Evolutionary conservation across 1,284 basidiomycete genomes (phyloP).

Genomic region (Pascua sp.): DNA sequence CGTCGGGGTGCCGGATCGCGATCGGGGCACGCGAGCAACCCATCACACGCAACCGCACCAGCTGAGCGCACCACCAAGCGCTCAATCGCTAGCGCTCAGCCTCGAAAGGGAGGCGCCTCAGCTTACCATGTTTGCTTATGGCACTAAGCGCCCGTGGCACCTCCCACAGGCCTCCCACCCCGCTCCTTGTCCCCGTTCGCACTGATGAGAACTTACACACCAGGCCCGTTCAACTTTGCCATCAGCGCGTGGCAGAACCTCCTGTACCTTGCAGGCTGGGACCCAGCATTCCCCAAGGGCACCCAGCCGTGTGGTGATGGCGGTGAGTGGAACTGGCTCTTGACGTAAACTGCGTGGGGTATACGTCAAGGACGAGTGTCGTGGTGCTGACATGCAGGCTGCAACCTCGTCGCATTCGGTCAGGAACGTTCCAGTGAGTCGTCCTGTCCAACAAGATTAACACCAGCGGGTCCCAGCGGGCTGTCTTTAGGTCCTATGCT

Average conservation of each 20-base stretch:
- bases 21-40: no score
- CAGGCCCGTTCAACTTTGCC: conserved; percentile 46
- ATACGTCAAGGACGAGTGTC: neutral
- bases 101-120: no score
- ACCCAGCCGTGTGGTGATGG: conserved; percentile 30
- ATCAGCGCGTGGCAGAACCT: conserved; percentile 46
- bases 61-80: no score
- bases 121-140: no score
- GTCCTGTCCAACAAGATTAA: no score
- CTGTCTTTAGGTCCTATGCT: neutral
- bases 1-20: no score
- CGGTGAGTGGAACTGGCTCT: conserved; percentile 6
- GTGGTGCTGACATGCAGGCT: conserved; percentile 16
- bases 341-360: no score
- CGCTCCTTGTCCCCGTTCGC: no score
- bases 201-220: neutral
- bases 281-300: conserved; percentile 35
- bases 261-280: conserved; percentile 40
- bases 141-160: neutral
- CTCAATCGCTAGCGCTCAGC: no score
- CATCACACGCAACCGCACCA: no score
- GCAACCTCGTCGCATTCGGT: conserved; percentile 34
- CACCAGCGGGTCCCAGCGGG: no score
- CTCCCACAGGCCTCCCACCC: neutral
- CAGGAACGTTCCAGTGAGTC: conserved; percentile 31